These are phyloP conservation scores for Eurotiales sp. DNA, from an alignment of 2,329 filamentous ascomycete genomes.

Conservation along the genomic window DNA sequence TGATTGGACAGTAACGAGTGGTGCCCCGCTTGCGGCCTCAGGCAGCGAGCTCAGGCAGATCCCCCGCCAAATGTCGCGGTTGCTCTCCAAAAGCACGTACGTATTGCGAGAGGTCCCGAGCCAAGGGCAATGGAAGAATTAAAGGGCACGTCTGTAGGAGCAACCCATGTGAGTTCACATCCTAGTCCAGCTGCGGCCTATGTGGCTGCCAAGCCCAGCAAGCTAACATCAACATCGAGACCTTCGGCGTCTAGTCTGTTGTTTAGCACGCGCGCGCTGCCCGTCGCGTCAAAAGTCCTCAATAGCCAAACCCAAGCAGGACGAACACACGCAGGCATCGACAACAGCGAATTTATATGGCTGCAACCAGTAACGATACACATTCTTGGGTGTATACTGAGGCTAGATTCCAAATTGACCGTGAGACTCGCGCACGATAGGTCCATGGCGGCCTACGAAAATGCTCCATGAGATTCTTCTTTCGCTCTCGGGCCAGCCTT, in stretches of 20 bases:
- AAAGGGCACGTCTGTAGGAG: background rate
- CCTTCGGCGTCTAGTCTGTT: no score
- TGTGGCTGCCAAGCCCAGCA: no score
- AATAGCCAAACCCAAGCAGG: background rate
- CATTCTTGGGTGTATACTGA: background rate
- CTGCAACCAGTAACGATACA: background rate
- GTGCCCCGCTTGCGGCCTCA: slow-evolving; percentile 16
- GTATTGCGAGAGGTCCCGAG: no score
- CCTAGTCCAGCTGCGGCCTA: no score
- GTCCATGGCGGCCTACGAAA: slow-evolving; percentile 20
- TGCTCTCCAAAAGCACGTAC: background rate
- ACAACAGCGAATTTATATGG: background rate
- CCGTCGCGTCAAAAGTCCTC: slow-evolving; percentile 7
- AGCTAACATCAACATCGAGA: no score
- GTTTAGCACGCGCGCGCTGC: slow-evolving; percentile 7
- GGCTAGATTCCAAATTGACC: background rate
- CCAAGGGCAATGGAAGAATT: no score
- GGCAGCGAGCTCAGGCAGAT: slow-evolving; percentile 4
- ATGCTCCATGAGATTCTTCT: slow-evolving; percentile 99
- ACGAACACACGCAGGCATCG: background rate
- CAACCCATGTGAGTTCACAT: no score
- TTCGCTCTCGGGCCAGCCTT: slow-evolving; percentile 89
- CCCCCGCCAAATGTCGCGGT: background rate
- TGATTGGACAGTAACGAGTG: background rate
- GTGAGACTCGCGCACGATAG: background rate